These are phyloP conservation scores for Suillus tomentosus DNA, from an alignment of 768 basidiomycete species.

Conservation along the genomic window DNA sequence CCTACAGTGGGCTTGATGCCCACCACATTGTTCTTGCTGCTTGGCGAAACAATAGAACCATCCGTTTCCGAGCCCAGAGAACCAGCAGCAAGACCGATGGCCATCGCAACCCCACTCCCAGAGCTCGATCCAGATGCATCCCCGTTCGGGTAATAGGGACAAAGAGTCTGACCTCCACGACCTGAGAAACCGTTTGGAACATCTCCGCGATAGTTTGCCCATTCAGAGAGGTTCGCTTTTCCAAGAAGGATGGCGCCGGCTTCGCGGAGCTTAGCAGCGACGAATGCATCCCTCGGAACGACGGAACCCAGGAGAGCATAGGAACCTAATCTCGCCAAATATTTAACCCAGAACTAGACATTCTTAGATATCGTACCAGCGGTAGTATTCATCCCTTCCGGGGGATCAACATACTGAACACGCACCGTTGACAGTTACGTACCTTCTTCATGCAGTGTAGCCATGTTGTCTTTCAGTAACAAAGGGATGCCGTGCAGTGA, in stretches of 20 bases:
- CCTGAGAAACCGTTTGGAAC: conserved; percentile 48
- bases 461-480: conserved; percentile 53
- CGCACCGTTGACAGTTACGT: conserved; percentile 6
- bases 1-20: conserved; percentile 60
- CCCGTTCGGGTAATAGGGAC: conserved; percentile 43
- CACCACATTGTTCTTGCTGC: conserved; percentile 43
- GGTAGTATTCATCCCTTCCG: conserved; percentile 41
- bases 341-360: neutral
- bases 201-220: conserved; percentile 42
- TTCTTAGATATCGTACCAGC: conserved; percentile 27
- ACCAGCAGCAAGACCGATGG: conserved; percentile 46
- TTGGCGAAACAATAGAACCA: conserved; percentile 50
- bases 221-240: conserved; percentile 48
- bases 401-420: conserved; percentile 9
- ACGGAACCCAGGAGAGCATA: conserved; percentile 38
- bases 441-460: conserved; percentile 34
- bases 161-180: conserved; percentile 46
- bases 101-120: conserved; percentile 43
- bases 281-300: conserved; percentile 35
- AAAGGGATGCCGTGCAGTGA: conserved; percentile 59
- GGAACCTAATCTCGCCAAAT: conserved; percentile 29
- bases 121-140: conserved; percentile 45
- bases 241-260: conserved; percentile 42
- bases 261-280: conserved; percentile 30
- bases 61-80: conserved; percentile 50